A percentile compares a stretch with the other conserved stretches of the same genome.
phyloP scores from a whole-genome alignment of 1,284 basidiomycete genomes.

The Malassezia nana region DNA sequence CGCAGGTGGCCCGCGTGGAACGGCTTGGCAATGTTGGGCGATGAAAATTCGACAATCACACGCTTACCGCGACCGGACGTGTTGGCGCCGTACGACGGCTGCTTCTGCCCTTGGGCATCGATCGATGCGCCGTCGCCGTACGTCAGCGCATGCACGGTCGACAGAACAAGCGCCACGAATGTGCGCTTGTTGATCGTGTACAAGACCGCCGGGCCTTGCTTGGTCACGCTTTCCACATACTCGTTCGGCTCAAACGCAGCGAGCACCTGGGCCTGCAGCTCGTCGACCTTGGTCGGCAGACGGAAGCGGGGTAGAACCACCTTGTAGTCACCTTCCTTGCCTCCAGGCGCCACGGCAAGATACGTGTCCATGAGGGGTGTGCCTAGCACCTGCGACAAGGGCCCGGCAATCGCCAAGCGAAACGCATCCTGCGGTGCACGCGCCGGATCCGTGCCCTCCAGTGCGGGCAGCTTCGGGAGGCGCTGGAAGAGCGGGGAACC shows the following conservation, averaged over 20 bases:
- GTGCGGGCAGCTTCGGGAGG: constrained; percentile 37
- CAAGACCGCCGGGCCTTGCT: constrained; percentile 39
- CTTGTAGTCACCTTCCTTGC: constrained; percentile 77
- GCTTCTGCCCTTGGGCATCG: constrained; percentile 27
- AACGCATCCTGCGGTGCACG: constrained; percentile 71
- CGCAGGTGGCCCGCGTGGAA: constrained; percentile 97
- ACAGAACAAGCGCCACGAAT: constrained; percentile 67
- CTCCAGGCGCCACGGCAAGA: constrained; percentile 74
- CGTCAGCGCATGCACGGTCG: constrained; percentile 68
- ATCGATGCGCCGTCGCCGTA: constrained; percentile 49
- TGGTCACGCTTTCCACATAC: constrained; percentile 27
- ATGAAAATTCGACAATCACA: constrained; percentile 68
- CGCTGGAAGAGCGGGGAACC: constrained; percentile 51
- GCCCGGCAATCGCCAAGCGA: constrained; percentile 69
- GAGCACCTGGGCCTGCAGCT: constrained; percentile 65
- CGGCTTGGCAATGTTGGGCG: constrained; percentile 94
- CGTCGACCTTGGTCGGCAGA: constrained; percentile 70
- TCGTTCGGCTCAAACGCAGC: constrained; percentile 51
- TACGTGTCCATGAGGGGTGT: constrained; percentile 57
- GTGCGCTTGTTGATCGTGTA: constrained; percentile 50
- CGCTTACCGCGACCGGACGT: constrained; percentile 36
- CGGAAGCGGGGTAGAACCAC: constrained; percentile 84
- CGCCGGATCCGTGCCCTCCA: constrained; percentile 56
- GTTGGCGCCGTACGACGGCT: constrained; percentile 43
- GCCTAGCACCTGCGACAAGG: constrained; percentile 62